These are phyloP conservation scores for Kwoniella bestiolae DNA, from an alignment of 768 basidiomycete species.

Conservation along the genomic window DNA sequence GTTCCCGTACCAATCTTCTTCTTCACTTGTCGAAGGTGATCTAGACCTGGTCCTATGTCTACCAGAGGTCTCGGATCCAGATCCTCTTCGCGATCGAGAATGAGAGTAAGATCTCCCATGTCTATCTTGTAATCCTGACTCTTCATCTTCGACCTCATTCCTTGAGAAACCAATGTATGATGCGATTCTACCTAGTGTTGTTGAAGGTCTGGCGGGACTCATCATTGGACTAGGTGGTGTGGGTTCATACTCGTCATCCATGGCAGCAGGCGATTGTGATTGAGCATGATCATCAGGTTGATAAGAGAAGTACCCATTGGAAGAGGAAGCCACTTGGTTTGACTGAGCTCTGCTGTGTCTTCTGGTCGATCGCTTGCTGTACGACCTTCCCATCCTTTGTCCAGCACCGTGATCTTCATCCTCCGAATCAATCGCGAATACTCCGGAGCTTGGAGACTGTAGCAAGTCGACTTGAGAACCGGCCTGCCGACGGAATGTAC, in stretches of 20 bases:
- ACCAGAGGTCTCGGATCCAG: conserved; percentile 31
- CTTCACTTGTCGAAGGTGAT: conserved; percentile 41
- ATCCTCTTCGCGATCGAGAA: conserved; percentile 39
- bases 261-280: not conserved
- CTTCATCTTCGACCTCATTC: conserved; percentile 42
- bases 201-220: conserved; percentile 35
- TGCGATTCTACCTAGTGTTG: conserved; percentile 40
- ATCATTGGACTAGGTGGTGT: conserved; percentile 8
- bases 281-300: conserved; percentile 15
- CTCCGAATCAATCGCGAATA: conserved; percentile 45
- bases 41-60: conserved; percentile 4
- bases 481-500: conserved; percentile 14
- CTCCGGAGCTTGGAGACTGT: conserved; percentile 42
- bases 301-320: conserved; percentile 35
- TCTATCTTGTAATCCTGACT: conserved; percentile 26
- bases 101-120: conserved; percentile 30
- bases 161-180: conserved; percentile 49
- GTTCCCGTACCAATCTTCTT: conserved; percentile 55
- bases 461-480: conserved; percentile 38
- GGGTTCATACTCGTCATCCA: conserved; percentile 4
- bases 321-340: not conserved
- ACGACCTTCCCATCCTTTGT: conserved; percentile 7
- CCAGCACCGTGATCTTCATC: conserved; percentile 33
- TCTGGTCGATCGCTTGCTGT: conserved; percentile 30
- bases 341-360: conserved; percentile 17